Percentiles rank a stretch among this genome's conserved stretches.
These are phyloP conservation scores for Lindgomyces ingoldianus DNA, from an alignment of 495 filamentous ascomycete species.

Conservation along the genomic window DNA sequence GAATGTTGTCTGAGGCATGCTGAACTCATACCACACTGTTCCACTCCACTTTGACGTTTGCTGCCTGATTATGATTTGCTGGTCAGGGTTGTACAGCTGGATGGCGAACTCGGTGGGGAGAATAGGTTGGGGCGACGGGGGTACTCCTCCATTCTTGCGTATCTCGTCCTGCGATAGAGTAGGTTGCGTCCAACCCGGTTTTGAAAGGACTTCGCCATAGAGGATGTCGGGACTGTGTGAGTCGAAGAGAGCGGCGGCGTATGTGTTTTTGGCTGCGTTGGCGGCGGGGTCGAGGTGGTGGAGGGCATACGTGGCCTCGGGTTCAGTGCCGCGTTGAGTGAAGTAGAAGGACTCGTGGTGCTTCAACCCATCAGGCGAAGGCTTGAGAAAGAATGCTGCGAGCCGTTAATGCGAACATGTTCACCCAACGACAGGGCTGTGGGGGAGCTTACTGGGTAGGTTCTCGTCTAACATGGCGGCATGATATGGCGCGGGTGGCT, in stretches of 20 bases:
- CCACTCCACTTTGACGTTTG: constrained; percentile 75
- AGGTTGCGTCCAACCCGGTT: constrained; percentile 81
- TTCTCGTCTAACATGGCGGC: constrained; percentile 86
- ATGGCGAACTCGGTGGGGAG: constrained; percentile 77
- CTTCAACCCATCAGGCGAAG: constrained; percentile 50
- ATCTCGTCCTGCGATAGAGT: constrained; percentile 77
- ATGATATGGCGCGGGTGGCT: constrained; percentile 9
- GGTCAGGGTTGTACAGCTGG: constrained; percentile 93
- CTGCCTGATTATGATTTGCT: constrained; percentile 69
- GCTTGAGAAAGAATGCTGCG: constrained; percentile 66
- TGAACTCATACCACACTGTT: constrained; percentile 83
- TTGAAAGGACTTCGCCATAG: constrained; percentile 82
- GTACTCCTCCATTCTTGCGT: constrained; percentile 66
- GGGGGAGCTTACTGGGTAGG: constrained; percentile 67
- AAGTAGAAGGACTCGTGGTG: constrained; percentile 67
- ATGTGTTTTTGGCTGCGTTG: constrained; percentile 74
- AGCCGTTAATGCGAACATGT: constrained; percentile 33
- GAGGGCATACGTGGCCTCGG: constrained; percentile 73
- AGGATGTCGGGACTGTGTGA: constrained; percentile 77
- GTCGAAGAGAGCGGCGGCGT: constrained; percentile 82
- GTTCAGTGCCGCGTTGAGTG: constrained; percentile 77
- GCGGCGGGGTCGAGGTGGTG: constrained; percentile 70
- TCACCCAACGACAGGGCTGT: constrained; percentile 16
- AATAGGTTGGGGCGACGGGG: constrained; percentile 72
- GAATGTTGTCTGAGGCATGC: constrained; percentile 85